Percentiles rank a stretch among this genome's conserved stretches.
These are phyloP conservation scores for Trametes villosa DNA, from an alignment of 768 basidiomycete species.

Conservation along the genomic window DNA sequence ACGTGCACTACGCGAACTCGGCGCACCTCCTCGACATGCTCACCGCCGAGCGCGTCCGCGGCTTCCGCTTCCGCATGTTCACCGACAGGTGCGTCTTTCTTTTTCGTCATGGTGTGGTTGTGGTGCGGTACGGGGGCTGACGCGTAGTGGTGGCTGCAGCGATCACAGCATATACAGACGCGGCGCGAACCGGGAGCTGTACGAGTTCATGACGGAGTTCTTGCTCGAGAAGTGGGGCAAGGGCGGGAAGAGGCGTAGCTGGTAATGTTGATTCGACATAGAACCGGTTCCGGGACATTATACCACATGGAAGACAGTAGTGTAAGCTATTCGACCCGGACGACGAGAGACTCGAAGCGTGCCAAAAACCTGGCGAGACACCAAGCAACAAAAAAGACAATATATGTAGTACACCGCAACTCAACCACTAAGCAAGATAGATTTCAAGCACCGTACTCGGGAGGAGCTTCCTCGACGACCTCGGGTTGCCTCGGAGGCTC, in stretches of 20 bases:
- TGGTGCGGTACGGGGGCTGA: conserved; percentile 13
- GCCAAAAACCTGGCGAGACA: no score
- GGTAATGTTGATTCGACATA: conserved; percentile 40
- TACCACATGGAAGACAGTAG: background rate
- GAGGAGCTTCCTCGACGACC: no score
- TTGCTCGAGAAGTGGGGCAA: conserved; percentile 94
- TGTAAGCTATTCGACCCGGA: no score
- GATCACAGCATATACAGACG: conserved; percentile 78
- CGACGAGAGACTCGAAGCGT: no score
- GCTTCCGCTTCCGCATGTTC: conserved; percentile 92
- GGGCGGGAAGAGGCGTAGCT: conserved; percentile 66
- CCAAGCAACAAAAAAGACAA: no score
- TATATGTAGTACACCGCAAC: no score
- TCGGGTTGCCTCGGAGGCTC: no score
- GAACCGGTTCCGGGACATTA: background rate
- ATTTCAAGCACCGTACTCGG: no score
- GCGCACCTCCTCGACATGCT: conserved; percentile 94
- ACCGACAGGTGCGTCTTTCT: conserved; percentile 76
- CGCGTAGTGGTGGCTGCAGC: conserved; percentile 43
- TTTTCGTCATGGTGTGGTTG: conserved; percentile 10
- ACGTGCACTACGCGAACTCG: conserved; percentile 93
- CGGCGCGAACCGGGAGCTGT: conserved; percentile 83
- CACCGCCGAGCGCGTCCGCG: conserved; percentile 71
- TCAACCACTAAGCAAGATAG: no score
- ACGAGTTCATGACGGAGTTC: conserved; percentile 84